Evolutionary conservation across 129 eudicot species (phyloP).

Genomic region (Gnaphalium uliginosum): DNA sequence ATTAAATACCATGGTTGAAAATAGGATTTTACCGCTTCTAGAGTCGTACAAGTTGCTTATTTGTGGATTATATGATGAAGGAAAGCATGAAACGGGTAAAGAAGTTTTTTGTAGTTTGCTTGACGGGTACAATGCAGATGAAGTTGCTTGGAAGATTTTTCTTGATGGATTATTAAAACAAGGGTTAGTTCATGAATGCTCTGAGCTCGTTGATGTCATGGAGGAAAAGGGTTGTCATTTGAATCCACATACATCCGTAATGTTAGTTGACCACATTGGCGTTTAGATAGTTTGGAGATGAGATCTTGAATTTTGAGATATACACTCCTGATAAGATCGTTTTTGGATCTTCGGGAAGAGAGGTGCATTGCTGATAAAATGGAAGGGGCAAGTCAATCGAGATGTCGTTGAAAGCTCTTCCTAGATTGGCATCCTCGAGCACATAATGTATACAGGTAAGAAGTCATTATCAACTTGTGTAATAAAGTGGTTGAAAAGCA

Average conservation of each 20-base stretch:
- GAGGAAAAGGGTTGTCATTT: slow-evolving; percentile 61
- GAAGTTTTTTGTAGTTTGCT: slow-evolving; percentile 56
- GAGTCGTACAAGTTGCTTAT: slow-evolving; percentile 53
- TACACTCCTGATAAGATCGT: slow-evolving; percentile 24
- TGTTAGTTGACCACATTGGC: slow-evolving; percentile 43
- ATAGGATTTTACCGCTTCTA: slow-evolving; percentile 50
- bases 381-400: not conserved
- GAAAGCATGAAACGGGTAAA: slow-evolving; percentile 53
- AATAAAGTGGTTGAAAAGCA: not conserved
- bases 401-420: slow-evolving; percentile 20
- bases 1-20: slow-evolving; percentile 45
- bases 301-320: slow-evolving; percentile 16
- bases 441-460: slow-evolving; percentile 22
- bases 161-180: slow-evolving; percentile 70
- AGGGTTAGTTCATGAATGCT: slow-evolving; percentile 55
- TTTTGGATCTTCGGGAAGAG: slow-evolving; percentile 23
- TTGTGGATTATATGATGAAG: slow-evolving; percentile 62
- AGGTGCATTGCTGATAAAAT: not conserved
- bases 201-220: slow-evolving; percentile 65
- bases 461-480: not conserved
- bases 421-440: slow-evolving; percentile 19
- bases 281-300: slow-evolving; percentile 1
- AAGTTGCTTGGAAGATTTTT: slow-evolving; percentile 80
- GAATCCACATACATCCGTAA: slow-evolving; percentile 53
- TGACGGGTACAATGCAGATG: slow-evolving; percentile 71